Conservation (phyloP, 2,329 filamentous ascomycete genomes). For the Domatiomyces catenatus region DNA sequence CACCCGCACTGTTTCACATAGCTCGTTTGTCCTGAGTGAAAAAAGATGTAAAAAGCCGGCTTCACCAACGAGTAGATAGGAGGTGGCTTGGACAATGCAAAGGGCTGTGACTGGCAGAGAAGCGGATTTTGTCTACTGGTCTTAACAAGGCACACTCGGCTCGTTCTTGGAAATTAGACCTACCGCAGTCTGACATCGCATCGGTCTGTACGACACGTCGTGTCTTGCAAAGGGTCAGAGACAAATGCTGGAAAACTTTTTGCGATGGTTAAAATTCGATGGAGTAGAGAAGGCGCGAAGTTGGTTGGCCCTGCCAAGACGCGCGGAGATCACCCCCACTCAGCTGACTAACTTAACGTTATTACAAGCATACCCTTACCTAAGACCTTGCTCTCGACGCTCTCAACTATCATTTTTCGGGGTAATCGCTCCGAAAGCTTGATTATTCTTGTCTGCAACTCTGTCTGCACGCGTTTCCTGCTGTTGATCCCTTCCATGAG, state of each 20-base stretch:
- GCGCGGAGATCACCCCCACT: too few relatives aligned
- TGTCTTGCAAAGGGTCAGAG: neutral
- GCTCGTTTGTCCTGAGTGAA: slow-evolving; percentile 25
- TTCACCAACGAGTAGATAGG: slow-evolving; percentile 26
- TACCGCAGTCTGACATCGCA: neutral
- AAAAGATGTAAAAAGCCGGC: slow-evolving; percentile 23
- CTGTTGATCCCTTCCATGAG: too few relatives aligned
- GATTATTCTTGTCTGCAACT: too few relatives aligned
- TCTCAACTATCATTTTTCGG: too few relatives aligned
- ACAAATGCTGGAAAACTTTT: neutral
- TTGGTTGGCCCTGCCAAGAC: neutral
- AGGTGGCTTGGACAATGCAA: slow-evolving; percentile 19
- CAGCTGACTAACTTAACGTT: too few relatives aligned
- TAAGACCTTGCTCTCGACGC: too few relatives aligned
- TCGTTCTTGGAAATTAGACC: neutral
- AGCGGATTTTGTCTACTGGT: slow-evolving; percentile 1
- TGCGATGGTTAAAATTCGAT: neutral
- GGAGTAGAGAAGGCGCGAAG: neutral
- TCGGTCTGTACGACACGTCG: neutral
- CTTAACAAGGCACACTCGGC: neutral
- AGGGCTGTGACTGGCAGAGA: slow-evolving; percentile 30
- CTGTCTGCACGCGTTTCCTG: too few relatives aligned
- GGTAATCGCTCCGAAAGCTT: too few relatives aligned
- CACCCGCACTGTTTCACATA: slow-evolving; percentile 14
- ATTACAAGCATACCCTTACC: too few relatives aligned